Evolutionary conservation across 352 stramenopile species (phyloP), one percentile per base, ranked within the genome.

Genomic region (Globisporangium cystogenes): DNA sequence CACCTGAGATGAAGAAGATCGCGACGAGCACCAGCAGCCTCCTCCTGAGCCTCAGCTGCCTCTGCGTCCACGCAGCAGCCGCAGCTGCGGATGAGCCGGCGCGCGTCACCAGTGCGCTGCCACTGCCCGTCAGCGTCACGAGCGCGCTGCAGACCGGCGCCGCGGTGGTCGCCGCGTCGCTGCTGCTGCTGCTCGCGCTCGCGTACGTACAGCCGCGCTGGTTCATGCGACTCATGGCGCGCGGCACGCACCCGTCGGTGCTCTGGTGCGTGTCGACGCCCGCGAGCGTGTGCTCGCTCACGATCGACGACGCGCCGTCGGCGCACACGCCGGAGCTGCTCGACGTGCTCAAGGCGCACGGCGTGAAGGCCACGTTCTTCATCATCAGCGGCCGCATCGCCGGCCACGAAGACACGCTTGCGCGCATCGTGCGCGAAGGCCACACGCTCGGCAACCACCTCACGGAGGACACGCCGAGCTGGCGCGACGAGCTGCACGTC

Each of bases 321-420:
- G 45, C 72, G 7, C 61, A 56, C 27, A 94, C 84, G 29, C 57
- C 74, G 27, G 65, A 67, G 42, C 83, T 94, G 46, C 82, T 94
- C 23, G 84, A 94, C 37, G 60, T 90, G 20, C 62, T 94, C 43
- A 68, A 65, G 18, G 58, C 78, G 29, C 54, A 87, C 62, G 65
- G 67, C 27, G 67, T 91, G 41, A 81, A 76, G 41, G 84, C 84
- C 48, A 92, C 83, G 48, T 94, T 94, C 64, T 94, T 94, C 57
- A 74, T 94, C 68, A 94, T 94, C 67, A 87, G 79, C 3, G 59
- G 66, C 53, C 68, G 82, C 48, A 87, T 92, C 39, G 54, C 62
- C 8, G 81, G 79, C 33, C 69, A 81, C 44, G 83, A 94, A 56
- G 66, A 88, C 11, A 67, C 87, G 12, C 42, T 94, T 36, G 64